Evolutionary conservation across 2,329 filamentous ascomycete species (phyloP), one percentile per base, ranked within the genome.

Genomic region (Calycina herbarum): DNA sequence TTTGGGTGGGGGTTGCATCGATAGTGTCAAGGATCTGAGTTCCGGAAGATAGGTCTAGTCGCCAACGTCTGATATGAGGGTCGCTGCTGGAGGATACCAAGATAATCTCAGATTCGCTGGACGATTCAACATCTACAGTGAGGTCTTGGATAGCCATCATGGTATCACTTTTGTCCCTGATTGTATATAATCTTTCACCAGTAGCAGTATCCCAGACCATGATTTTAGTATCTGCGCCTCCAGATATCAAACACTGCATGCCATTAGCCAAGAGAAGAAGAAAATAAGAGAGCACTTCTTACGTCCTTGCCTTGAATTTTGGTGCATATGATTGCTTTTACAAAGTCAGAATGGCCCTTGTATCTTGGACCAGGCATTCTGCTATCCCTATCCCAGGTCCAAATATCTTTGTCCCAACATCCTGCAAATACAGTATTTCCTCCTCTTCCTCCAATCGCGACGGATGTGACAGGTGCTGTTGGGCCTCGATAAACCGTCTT

Each of bases 391-490:
- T 91, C 84, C 91, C 93, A 97, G 38, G 90, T 91, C 89, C 93
- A 97, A 65, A 98, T 85, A 24, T 87, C 85, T 79, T 96, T 97
- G 79, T 99, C 94, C 95, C 95, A 99, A 66, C 89, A 95, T 40
- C 94, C 94, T 29, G 93, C 93, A 77, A 93, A 97, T 11, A 97
- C 75, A 1, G 84, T 90, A 61, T 77, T 78, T 66, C 81, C 82
- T 31, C 79, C 79, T 3, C 81, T 76, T 15, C 87, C 84, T 57
- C 86, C 88, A 42, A 92, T 81, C 17, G 90, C 87, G 33, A 96
- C 78, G 70, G 90, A 91, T 10, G 92, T 94, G 10, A 97, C 82
- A 1, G 95, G 95, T 3, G 92, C 90, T 57, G 84, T 85, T 20
- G 94, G 92, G 1, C 93, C 93, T 74, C 86, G 85, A 75, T 91